Conservation (phyloP, 1,139 yeast species). For the Saccharomyces hybrid region DNA sequence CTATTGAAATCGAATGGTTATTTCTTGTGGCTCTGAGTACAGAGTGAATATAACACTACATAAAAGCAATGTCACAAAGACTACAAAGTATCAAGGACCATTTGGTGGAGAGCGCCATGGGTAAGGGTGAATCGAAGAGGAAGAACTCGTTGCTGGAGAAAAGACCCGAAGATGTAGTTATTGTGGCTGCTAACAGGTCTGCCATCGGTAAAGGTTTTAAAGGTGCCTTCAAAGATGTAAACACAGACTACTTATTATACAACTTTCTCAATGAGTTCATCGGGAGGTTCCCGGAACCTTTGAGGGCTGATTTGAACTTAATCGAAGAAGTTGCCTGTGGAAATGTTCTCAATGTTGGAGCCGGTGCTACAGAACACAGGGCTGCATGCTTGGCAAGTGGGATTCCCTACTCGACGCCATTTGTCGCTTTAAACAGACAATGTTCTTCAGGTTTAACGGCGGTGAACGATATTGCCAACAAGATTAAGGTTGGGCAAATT, state of each 20-base stretch:
- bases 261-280: constrained; percentile 58
- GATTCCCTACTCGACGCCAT: constrained; percentile 61
- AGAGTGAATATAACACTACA: not conserved
- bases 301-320: constrained; percentile 52
- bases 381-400: constrained; percentile 78
- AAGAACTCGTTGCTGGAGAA: constrained; percentile 40
- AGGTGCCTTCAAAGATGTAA: constrained; percentile 38
- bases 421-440: constrained; percentile 82
- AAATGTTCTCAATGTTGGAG: constrained; percentile 82
- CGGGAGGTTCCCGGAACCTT: constrained; percentile 35
- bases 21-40: not conserved
- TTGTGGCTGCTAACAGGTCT: constrained; percentile 82
- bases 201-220: constrained; percentile 82
- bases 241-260: constrained; percentile 47
- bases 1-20: not conserved
- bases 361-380: constrained; percentile 88
- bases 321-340: constrained; percentile 84
- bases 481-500: constrained; percentile 80
- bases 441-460: constrained; percentile 94
- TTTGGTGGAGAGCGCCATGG: constrained; percentile 35
- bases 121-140: constrained; percentile 2
- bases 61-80: constrained; percentile 36
- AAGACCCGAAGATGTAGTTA: constrained; percentile 79
- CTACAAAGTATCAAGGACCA: constrained; percentile 54
- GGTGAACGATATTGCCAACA: constrained; percentile 80